Evolutionary conservation across 345 rosid species (phyloP), one percentile per base, ranked within the genome.

Genomic region (Linum lewisii): DNA sequence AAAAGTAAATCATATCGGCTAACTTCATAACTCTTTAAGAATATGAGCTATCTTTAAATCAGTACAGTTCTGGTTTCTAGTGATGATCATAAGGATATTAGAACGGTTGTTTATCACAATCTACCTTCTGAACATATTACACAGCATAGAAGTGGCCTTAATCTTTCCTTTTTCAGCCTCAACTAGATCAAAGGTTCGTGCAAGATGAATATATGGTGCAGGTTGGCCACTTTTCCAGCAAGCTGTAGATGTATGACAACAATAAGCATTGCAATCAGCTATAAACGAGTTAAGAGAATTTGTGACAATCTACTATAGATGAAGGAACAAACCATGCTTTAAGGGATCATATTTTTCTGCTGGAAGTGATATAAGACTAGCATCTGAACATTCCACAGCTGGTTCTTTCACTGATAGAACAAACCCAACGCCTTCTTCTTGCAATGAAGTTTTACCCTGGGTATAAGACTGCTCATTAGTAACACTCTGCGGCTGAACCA

Each of bases 61-160:
- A 67, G 50, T 54, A 45, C 63, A 51, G 60, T 18, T 25, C 22
- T 32, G 24, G 13, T 29, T 20, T 57, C 61, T 32, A 14, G 60
- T 51, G 54, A 64, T 66, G 47, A 15, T 25, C 15, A 56, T 7
- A 49, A 44, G 56, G 64, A n/a, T 2, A 26, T 26, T 26, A 26
- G 45, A 21, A 1, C 54, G 18, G 29, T 36, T n/a, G 65, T 19
- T 6, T 24, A 26, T n/a, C 29, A 54, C 37, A 59, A 29, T 19
- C 57, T 29, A 86, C 98, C 98, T 88, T 79, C 96, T 81, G 75
- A 91, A 88, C 96, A 91, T 91, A 72, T 88, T 91, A 82, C 98
- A 84, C 61, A 91, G 75, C 84, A 86, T 84, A 56, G 87, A 79
- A 67, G 79, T 82, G 72, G 90, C 92, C 78, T 83, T 91, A 63